Evolutionary conservation across 2,329 filamentous ascomycete genomes (phyloP).

Genomic region (Cordyceps javanica): DNA sequence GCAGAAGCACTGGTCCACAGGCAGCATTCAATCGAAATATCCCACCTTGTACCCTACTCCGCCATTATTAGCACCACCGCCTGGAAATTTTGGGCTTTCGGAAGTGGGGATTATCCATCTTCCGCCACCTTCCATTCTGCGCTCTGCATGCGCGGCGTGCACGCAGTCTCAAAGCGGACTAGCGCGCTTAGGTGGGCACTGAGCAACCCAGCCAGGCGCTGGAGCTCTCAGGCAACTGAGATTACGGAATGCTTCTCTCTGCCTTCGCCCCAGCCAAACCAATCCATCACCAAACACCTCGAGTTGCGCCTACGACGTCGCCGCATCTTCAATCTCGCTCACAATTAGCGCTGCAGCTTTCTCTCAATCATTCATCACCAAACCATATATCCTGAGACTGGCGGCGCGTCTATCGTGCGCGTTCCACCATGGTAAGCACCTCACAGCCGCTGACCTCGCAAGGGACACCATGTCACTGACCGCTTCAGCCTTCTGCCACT

Average conservation of each 20-base stretch:
- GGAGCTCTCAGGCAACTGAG: conserved; percentile 33
- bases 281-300: conserved; percentile 22
- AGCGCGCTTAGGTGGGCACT: conserved; percentile 16
- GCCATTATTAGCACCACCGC: conserved; percentile 21
- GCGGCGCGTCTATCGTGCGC: conserved; percentile 22
- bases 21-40: conserved; percentile 28
- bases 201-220: conserved; percentile 24
- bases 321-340: background rate
- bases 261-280: conserved; percentile 25
- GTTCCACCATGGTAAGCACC: conserved; percentile 37
- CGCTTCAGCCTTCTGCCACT: conserved; percentile 79
- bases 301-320: conserved; percentile 12
- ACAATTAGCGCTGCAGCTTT: background rate
- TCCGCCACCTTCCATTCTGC: conserved; percentile 24
- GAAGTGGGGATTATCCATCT: conserved; percentile 33
- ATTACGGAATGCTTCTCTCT: conserved; percentile 34
- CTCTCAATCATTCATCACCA: background rate
- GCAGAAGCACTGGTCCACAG: conserved; percentile 24
- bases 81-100: conserved; percentile 36
- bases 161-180: conserved; percentile 17
- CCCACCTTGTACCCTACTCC: conserved; percentile 37
- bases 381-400: conserved; percentile 3
- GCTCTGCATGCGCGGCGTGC: conserved; percentile 12
- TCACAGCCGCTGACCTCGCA: conserved; percentile 11
- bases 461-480: conserved; percentile 20